Conservation (phyloP, 78 protist genomes). For the Dictyostelium purpureum region DNA sequence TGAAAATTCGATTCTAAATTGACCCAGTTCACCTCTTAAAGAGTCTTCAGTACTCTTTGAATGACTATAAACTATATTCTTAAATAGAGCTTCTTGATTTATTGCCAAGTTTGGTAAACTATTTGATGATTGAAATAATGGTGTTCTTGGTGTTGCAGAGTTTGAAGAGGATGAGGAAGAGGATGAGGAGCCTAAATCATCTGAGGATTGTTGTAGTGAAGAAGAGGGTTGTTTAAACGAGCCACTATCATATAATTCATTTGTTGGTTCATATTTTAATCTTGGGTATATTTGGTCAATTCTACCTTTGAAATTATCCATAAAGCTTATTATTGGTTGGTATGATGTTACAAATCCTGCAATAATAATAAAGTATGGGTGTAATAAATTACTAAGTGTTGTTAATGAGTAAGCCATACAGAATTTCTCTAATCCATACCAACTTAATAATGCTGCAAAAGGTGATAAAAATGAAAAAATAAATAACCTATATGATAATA, state of each 20-base stretch:
- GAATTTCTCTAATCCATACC: constrained; percentile 51
- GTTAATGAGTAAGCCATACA: constrained; percentile 22
- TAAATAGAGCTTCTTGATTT: neutral
- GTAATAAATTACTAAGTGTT: constrained; percentile 53
- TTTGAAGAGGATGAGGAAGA: neutral
- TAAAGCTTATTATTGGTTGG: constrained; percentile 42
- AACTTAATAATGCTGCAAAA: constrained; percentile 36
- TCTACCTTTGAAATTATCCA: constrained; percentile 19
- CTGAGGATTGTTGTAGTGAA: neutral
- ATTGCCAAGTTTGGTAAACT: neutral
- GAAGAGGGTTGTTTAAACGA: neutral
- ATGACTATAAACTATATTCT: constrained; percentile 1
- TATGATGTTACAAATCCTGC: constrained; percentile 47
- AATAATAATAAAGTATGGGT: constrained; percentile 58
- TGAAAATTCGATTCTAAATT: constrained; percentile 16
- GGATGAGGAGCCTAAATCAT: neutral
- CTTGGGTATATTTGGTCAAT: constrained; percentile 17
- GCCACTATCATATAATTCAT: neutral
- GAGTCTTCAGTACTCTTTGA: neutral
- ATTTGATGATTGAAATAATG: constrained; percentile 1
- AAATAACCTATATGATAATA: constrained; percentile 13
- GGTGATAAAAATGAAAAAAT: constrained; percentile 44
- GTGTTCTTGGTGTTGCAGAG: neutral
- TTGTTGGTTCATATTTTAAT: neutral
- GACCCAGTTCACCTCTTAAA: constrained; percentile 5